Percentiles rank a stretch among this genome's conserved stretches.
Evolutionary conservation across 106 monocot species (phyloP).

Genomic region (Xerophyta viscosa): DNA sequence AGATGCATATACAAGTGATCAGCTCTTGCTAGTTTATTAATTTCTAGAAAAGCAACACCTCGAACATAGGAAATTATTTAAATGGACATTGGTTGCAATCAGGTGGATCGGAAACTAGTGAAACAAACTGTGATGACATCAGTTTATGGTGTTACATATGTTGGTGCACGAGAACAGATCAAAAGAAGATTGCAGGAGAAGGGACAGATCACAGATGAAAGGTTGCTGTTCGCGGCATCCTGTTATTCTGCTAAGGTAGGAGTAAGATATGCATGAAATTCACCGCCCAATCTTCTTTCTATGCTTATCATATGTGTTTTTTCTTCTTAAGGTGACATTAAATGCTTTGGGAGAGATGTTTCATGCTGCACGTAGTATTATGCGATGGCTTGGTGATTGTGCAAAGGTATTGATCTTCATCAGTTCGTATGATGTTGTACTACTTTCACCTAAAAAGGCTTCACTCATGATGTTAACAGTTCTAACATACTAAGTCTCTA

Average conservation of each 20-base stretch:
- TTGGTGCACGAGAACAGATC: constrained; percentile 90
- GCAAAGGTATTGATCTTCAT: constrained; percentile 59
- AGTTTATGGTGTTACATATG: constrained; percentile 93
- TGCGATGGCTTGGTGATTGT: constrained; percentile 85
- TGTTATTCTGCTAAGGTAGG: constrained; percentile 86
- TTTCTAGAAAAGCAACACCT: no score
- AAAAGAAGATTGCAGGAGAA: constrained; percentile 73
- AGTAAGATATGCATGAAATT: no score
- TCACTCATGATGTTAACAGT: not conserved
- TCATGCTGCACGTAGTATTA: constrained; percentile 79
- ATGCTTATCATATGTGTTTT: not conserved
- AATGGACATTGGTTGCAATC: constrained; percentile 56
- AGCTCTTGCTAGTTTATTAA: no score
- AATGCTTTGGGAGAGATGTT: constrained; percentile 85
- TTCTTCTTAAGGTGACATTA: constrained; percentile 52
- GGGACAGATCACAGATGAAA: constrained; percentile 66
- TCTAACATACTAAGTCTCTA: not conserved
- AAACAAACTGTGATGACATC: constrained; percentile 98
- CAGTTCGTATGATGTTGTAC: not conserved
- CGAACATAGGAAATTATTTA: not conserved
- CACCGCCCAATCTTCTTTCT: no score
- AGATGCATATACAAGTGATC: not conserved
- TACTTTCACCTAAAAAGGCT: not conserved
- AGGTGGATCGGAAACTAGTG: constrained; percentile 92
- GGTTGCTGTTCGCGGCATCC: constrained; percentile 56